These are phyloP conservation scores for Phytophthora boehmeriae DNA, from an alignment of 352 stramenopile species.

Conservation along the genomic window DNA sequence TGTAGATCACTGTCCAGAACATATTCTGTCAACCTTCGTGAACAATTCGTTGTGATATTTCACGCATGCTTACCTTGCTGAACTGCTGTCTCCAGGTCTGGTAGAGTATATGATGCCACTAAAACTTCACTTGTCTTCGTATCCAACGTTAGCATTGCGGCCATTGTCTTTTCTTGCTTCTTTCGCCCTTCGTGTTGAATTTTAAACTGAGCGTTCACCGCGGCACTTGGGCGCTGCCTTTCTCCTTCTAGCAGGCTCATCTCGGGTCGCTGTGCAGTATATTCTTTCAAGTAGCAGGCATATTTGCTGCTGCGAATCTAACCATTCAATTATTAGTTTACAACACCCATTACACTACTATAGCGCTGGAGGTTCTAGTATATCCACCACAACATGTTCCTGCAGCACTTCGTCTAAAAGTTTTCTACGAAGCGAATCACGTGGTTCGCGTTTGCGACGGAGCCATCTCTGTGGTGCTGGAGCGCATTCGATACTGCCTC, in stretches of 20 bases:
- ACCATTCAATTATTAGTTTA: no score
- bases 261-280: no score
- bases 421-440: slow-evolving; percentile 18
- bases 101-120: slow-evolving; percentile 63
- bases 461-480: slow-evolving; percentile 17
- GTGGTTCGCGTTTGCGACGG: slow-evolving; percentile 8
- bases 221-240: slow-evolving; percentile 19
- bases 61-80: slow-evolving; percentile 60
- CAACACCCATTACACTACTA: not conserved
- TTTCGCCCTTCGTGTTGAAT: slow-evolving; percentile 8
- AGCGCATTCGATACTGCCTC: slow-evolving; percentile 4
- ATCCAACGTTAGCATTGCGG: slow-evolving; percentile 34
- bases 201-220: slow-evolving; percentile 6
- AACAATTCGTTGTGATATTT: not conserved
- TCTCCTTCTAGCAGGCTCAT: slow-evolving; percentile 10
- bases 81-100: slow-evolving; percentile 59
- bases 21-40: not conserved
- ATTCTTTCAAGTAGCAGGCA: not conserved
- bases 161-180: slow-evolving; percentile 17
- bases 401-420: slow-evolving; percentile 16
- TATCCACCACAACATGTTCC: slow-evolving; percentile 3
- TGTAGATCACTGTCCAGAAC: slow-evolving; percentile 62
- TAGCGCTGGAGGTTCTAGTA: slow-evolving; percentile 3
- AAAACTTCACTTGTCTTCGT: slow-evolving; percentile 49
- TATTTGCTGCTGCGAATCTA: not conserved